Conservation (phyloP, 345 rosid genomes). For the Melaleuca alternifolia region DNA sequence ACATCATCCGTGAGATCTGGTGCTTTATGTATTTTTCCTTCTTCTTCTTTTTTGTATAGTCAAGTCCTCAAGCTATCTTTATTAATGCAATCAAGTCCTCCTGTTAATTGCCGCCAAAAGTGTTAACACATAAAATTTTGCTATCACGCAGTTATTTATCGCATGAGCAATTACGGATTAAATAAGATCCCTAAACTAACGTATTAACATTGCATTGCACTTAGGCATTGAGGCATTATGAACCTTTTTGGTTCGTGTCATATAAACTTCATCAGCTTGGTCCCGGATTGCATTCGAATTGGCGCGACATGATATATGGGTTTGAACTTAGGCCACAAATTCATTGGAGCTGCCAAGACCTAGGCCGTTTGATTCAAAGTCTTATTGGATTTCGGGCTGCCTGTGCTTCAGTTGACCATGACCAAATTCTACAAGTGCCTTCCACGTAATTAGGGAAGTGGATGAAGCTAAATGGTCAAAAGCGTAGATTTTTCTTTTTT, state of each 20-base stretch:
- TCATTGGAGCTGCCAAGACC: background rate
- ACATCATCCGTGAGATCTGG: background rate
- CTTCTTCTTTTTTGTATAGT: background rate
- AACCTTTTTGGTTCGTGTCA: background rate
- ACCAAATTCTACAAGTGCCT: background rate
- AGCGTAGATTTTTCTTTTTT: too few species aligned
- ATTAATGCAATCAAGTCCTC: background rate
- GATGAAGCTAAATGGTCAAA: background rate
- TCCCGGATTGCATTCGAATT: background rate
- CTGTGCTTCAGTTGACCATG: background rate
- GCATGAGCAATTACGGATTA: background rate
- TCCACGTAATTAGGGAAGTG: background rate
- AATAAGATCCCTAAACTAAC: background rate
- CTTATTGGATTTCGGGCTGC: background rate
- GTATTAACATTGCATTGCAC: background rate
- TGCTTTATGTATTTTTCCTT: background rate
- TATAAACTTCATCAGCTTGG: background rate
- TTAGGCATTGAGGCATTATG: background rate
- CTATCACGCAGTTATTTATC: background rate
- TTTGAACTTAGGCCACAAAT: background rate
- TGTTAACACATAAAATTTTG: background rate
- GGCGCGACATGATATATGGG: background rate
- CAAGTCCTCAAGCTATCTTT: background rate
- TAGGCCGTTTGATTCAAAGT: background rate
- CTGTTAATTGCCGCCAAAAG: background rate